A percentile compares a stretch with the other conserved stretches of the same genome.
phyloP scores from a whole-genome alignment of 768 basidiomycete genomes.

The Daedaleopsis sinensis region DNA sequence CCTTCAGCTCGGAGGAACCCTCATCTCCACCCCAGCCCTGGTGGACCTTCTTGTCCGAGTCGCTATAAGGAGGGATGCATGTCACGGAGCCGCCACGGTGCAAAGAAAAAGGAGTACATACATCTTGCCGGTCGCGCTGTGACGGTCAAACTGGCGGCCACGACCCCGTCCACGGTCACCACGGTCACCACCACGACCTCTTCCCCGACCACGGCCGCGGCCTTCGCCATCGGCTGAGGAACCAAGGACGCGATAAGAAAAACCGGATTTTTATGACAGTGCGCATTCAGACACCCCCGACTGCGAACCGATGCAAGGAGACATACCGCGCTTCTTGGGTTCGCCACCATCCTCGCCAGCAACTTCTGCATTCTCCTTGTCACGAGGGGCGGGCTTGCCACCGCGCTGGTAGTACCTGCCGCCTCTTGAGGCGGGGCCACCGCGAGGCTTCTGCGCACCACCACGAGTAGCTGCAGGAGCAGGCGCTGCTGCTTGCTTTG shows the following conservation, averaged over 20 bases:
- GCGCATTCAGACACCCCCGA: neutral
- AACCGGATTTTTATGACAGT: neutral
- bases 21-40: constrained; percentile 96
- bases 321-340: constrained; percentile 28
- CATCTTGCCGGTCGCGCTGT: constrained; percentile 86
- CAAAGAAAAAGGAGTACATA: constrained; percentile 39
- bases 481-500: constrained; percentile 32
- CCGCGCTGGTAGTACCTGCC: constrained; percentile 76
- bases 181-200: constrained; percentile 56
- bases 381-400: constrained; percentile 47
- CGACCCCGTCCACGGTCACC: constrained; percentile 49
- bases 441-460: constrained; percentile 45
- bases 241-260: neutral
- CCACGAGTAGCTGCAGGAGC: constrained; percentile 40
- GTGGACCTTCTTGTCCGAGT: constrained; percentile 93
- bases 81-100: neutral
- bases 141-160: constrained; percentile 83
- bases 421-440: constrained; percentile 63
- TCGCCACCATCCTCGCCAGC: constrained; percentile 41
- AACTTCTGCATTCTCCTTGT: constrained; percentile 36
- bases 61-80: constrained; percentile 48
- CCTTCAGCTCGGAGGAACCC: constrained; percentile 79
- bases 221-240: constrained; percentile 43
- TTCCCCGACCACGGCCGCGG: constrained; percentile 42
- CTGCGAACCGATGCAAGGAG: neutral